Percentiles rank a stretch among this genome's conserved stretches.
phyloP scores from a whole-genome alignment of 176 grass and related monocot genomes.

The Luzula sylvatica region DNA sequence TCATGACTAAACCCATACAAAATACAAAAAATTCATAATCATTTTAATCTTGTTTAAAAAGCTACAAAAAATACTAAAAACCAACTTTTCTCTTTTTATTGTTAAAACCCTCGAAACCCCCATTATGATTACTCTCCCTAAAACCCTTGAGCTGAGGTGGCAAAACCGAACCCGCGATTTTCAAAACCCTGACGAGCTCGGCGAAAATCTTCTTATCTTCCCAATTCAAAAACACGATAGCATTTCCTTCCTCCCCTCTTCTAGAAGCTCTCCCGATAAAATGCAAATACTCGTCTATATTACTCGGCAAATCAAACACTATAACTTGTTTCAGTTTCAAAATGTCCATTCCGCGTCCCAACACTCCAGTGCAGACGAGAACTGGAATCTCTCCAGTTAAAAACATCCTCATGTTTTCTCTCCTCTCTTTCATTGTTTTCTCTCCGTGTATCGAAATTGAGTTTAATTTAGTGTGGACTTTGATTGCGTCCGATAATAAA shows the following conservation, averaged over 20 bases:
- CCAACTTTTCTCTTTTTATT: constrained; percentile 68
- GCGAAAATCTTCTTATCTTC: constrained; percentile 77
- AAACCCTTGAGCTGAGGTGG: constrained; percentile 59
- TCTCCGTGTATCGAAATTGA: constrained; percentile 82
- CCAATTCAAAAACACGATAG: constrained; percentile 67
- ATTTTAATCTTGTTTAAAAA: neutral
- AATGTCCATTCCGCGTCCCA: constrained; percentile 84
- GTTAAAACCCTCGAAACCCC: constrained; percentile 19
- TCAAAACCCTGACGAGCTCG: constrained; percentile 61
- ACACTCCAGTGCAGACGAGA: constrained; percentile 61
- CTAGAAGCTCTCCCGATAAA: constrained; percentile 82
- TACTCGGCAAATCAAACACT: constrained; percentile 88
- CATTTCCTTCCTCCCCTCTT: constrained; percentile 58
- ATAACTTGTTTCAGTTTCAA: constrained; percentile 69
- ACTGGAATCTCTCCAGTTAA: constrained; percentile 63
- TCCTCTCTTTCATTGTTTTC: constrained; percentile 84
- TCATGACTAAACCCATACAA: no score
- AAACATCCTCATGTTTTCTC: constrained; percentile 71
- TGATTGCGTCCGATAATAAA: constrained; percentile 79
- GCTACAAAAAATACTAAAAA: constrained; percentile 9
- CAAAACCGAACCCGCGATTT: constrained; percentile 48
- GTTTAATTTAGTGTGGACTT: constrained; percentile 53
- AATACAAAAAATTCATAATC: no score
- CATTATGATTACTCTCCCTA: constrained; percentile 24
- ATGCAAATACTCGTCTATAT: constrained; percentile 85